Evolutionary conservation across 1,284 basidiomycete species (phyloP).

Genomic region (Trichosporon sp.): DNA sequence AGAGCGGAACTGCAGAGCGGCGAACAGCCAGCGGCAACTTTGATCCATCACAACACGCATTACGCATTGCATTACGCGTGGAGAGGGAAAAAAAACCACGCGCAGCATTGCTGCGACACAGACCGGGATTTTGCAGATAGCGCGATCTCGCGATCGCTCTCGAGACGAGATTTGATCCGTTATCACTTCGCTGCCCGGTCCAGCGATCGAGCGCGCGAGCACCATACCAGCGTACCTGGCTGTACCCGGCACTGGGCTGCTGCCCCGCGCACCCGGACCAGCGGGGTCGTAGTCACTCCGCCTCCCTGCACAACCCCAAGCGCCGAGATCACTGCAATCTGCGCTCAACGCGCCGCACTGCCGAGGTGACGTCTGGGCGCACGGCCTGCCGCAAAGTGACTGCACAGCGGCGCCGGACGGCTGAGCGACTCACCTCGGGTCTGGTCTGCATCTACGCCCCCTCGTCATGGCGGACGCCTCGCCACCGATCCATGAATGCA

Average conservation of each 20-base stretch:
- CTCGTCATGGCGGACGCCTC: neutral
- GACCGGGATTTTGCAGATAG: neutral
- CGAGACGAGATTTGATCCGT: neutral
- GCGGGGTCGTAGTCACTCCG: neutral
- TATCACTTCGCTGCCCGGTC: neutral
- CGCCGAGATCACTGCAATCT: too few relatives aligned
- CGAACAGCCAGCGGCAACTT: neutral
- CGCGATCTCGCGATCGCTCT: neutral
- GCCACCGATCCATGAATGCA: neutral
- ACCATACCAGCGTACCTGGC: neutral
- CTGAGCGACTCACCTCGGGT: neutral
- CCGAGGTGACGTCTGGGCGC: too few relatives aligned
- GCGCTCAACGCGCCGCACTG: too few relatives aligned
- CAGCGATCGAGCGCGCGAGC: constrained; percentile 3
- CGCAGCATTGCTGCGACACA: neutral
- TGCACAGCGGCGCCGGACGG: neutral
- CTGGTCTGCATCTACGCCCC: neutral
- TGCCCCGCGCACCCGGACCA: neutral
- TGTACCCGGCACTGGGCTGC: neutral
- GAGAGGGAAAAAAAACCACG: neutral
- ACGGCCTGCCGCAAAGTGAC: neutral
- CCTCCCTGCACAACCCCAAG: too few relatives aligned
- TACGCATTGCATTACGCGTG: neutral
- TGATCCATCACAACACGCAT: too few relatives aligned
- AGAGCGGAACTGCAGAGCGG: neutral